Conservation (phyloP, 2,329 filamentous ascomycete species). For the Penicillium sp. region DNA sequence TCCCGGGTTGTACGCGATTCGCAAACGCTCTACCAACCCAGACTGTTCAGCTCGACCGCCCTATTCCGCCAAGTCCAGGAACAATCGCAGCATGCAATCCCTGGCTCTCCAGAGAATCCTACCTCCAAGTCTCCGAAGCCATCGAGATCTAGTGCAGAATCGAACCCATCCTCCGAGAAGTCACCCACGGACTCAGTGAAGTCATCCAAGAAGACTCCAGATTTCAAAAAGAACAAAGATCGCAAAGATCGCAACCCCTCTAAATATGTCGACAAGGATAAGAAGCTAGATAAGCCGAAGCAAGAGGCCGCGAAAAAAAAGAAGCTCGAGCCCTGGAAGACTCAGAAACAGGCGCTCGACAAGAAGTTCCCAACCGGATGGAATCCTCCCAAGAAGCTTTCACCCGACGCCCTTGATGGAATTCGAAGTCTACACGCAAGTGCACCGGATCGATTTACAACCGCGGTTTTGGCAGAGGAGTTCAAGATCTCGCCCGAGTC, state of each 20-base stretch:
- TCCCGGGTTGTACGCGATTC: slow-evolving; percentile 3
- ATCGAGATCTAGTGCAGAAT: not conserved
- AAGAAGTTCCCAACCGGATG: slow-evolving; percentile 78
- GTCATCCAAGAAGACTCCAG: not conserved
- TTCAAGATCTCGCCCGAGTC: slow-evolving; percentile 88
- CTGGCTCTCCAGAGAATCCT: not conserved
- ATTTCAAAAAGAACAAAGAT: not conserved
- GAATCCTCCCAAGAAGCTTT: slow-evolving; percentile 80
- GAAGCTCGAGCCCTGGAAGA: slow-evolving; percentile 62
- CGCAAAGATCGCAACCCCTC: not conserved
- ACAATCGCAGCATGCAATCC: not conserved
- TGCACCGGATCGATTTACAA: slow-evolving; percentile 75
- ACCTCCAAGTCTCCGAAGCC: not conserved
- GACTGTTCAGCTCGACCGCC: slow-evolving; percentile 8
- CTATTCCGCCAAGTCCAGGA: slow-evolving; percentile 1
- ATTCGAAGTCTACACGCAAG: slow-evolving; percentile 79
- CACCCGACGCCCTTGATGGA: slow-evolving; percentile 86
- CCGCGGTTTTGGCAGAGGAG: slow-evolving; percentile 67
- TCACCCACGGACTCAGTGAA: not conserved
- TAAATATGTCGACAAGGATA: slow-evolving; percentile 8
- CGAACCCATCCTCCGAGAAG: not conserved
- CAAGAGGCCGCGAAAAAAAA: slow-evolving; percentile 20
- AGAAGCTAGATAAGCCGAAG: slow-evolving; percentile 7
- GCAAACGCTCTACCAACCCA: slow-evolving; percentile 6
- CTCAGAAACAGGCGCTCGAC: slow-evolving; percentile 72